phyloP scores from a whole-genome alignment of 768 basidiomycete species.

The Boletales sp. region DNA sequence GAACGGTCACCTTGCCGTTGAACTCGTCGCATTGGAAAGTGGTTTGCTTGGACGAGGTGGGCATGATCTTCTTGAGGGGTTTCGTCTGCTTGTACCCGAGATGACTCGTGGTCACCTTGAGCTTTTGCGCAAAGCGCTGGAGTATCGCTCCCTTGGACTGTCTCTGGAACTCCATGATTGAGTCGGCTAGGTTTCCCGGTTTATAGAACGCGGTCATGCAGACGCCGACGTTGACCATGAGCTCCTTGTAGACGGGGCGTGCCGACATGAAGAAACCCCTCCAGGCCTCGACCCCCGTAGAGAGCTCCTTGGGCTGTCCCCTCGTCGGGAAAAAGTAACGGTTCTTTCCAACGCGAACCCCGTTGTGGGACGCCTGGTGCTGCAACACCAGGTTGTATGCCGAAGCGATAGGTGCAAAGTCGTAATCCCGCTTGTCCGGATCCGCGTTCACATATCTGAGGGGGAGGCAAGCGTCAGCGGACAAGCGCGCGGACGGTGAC shows the following conservation, averaged over 20 bases:
- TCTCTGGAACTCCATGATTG: conserved; percentile 46
- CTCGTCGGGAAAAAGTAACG: conserved; percentile 47
- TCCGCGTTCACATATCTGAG: conserved; percentile 40
- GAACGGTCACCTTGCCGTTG: conserved; percentile 51
- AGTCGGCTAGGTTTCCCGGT: conserved; percentile 60
- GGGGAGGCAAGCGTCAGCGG: background rate
- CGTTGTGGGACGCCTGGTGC: conserved; percentile 39
- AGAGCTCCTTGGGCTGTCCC: conserved; percentile 23
- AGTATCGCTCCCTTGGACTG: conserved; percentile 43
- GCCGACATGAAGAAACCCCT: conserved; percentile 52
- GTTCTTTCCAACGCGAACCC: conserved; percentile 48
- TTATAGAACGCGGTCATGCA: conserved; percentile 55
- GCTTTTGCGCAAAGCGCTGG: conserved; percentile 44
- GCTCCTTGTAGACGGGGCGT: conserved; percentile 43
- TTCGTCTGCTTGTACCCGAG: conserved; percentile 53
- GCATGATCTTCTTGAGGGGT: conserved; percentile 38
- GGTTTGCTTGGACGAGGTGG: conserved; percentile 41
- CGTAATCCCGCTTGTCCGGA: conserved; percentile 33
- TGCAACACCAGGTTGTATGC: conserved; percentile 49
- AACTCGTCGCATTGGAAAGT: conserved; percentile 58
- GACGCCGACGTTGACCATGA: conserved; percentile 54
- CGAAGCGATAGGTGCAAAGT: conserved; percentile 40
- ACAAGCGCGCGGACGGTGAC: background rate
- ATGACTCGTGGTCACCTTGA: conserved; percentile 57
- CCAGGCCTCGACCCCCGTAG: conserved; percentile 40